Conservation (phyloP, 495 filamentous ascomycete species). For the Penicillium herquei region DNA sequence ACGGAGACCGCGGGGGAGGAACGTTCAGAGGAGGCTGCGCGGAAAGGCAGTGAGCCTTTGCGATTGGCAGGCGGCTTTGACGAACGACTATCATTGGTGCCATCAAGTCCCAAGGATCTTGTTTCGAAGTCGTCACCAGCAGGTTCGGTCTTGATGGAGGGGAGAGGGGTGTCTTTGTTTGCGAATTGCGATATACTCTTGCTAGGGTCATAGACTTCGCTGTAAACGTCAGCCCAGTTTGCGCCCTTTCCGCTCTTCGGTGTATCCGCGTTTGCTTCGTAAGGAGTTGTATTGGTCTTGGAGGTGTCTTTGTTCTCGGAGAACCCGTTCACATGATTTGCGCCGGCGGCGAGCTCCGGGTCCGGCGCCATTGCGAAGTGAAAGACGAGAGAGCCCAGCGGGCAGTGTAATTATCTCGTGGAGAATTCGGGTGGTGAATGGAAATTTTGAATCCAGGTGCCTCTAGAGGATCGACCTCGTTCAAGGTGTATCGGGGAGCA, state of each 20-base stretch:
- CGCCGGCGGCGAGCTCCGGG: slow-evolving; percentile 16
- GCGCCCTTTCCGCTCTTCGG: slow-evolving; percentile 7
- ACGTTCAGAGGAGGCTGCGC: slow-evolving; percentile 21
- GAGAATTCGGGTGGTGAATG: not conserved
- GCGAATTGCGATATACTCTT: slow-evolving; percentile 7
- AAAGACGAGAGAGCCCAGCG: not conserved
- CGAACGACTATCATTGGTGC: slow-evolving; percentile 35
- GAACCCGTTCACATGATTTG: slow-evolving; percentile 30
- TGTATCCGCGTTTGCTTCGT: slow-evolving; percentile 35
- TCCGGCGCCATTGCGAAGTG: slow-evolving; percentile 24
- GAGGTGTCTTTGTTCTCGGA: slow-evolving; percentile 11
- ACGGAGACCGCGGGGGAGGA: slow-evolving; percentile 31
- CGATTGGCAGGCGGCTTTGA: slow-evolving; percentile 41
- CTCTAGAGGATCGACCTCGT: not conserved
- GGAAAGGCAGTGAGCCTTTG: slow-evolving; percentile 34
- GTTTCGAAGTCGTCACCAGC: slow-evolving; percentile 27
- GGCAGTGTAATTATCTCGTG: not conserved
- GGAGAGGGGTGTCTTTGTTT: slow-evolving; percentile 18
- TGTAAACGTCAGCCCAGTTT: slow-evolving; percentile 39
- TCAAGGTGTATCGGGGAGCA: slow-evolving; percentile 10
- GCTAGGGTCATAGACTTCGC: slow-evolving; percentile 16
- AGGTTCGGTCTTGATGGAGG: slow-evolving; percentile 39
- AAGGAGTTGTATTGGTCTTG: slow-evolving; percentile 23
- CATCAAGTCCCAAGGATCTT: slow-evolving; percentile 29
- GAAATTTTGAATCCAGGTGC: not conserved